Conservation (phyloP, 768 basidiomycete genomes). For the Pseudohyphozyma bogoriensis region DNA sequence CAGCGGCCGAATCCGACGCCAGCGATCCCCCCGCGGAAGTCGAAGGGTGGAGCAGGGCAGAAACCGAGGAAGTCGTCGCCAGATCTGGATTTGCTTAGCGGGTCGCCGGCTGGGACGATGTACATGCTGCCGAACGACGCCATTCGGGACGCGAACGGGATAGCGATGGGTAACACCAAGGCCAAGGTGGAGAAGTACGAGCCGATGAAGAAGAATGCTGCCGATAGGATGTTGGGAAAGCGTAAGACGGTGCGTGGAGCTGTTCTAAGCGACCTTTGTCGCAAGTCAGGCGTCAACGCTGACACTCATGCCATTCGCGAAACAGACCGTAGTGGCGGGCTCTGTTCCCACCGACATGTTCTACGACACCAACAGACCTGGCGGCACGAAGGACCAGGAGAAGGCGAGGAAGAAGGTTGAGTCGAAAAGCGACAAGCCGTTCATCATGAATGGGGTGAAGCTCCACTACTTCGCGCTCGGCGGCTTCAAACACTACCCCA, state of each 20-base stretch:
- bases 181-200: not conserved
- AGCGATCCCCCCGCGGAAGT: not conserved
- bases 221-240: not conserved
- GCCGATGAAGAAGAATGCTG: not conserved
- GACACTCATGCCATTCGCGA: no score
- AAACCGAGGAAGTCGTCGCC: not conserved
- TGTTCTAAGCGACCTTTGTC: not conserved
- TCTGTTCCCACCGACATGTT: not conserved
- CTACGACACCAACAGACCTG: not conserved
- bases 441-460: no score
- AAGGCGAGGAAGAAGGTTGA: no score
- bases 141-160: not conserved
- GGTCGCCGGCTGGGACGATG: not conserved
- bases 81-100: not conserved
- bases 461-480: no score
- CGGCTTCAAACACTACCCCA: no score
- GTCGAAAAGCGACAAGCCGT: no score
- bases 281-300: no score
- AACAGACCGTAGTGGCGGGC: no score
- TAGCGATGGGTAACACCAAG: not conserved
- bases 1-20: not conserved
- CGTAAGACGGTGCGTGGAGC: not conserved
- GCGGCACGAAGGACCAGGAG: not conserved
- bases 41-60: no score
- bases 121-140: not conserved